Evolutionary conservation across 441 rosid genomes (phyloP), one percentile per base, ranked within the genome.

Genomic region (Jatropha podagrica): DNA sequence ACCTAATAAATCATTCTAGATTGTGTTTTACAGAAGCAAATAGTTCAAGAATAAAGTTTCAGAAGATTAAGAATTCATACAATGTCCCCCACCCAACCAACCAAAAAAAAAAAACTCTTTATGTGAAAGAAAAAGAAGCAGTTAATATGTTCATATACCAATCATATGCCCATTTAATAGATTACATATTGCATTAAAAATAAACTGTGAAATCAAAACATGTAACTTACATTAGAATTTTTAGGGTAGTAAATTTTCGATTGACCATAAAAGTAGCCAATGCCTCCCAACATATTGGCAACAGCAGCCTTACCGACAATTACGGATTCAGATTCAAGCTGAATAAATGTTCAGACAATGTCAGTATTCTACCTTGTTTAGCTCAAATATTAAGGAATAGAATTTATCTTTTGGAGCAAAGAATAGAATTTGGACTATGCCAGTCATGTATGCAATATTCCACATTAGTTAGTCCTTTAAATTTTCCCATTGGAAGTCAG

Each of bases 261-360:
- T 81, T 90, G 96, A 55, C 99, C 99, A 81, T 90, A 96, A 71
- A 94, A 90, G 86, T 94, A 94, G 71, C 99, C 98, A 85, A 96
- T 90, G 73, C 97, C 96, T 74, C 99, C 99, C 84, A 96, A 83
- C 98, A 96, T 86, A 83, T 94, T 96, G 58, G 88, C 90, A 66
- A 96, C 74, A 49, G 98, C 99, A 77, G 91, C 93, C 85, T 94
- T 96, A 51, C 96, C 99, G 32, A 90, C 95, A 49, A 55, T 80
- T 69, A 80, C 65, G n/a, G 92, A 86, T 68, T 94, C 89, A 40
- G 84, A 73, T 81, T 89, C 97, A 78, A 89, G 85, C 98, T 96
- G 89, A 72, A 88, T 63, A 78, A 63, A 81, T 52, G 86, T 56
- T 20, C 72, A 41, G 65, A 63, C 37, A 63, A 76, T 55, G 49